Percentiles rank a stretch among this genome's conserved stretches.
phyloP scores from a whole-genome alignment of 306 rosid genomes.

The Cercis canadensis region DNA sequence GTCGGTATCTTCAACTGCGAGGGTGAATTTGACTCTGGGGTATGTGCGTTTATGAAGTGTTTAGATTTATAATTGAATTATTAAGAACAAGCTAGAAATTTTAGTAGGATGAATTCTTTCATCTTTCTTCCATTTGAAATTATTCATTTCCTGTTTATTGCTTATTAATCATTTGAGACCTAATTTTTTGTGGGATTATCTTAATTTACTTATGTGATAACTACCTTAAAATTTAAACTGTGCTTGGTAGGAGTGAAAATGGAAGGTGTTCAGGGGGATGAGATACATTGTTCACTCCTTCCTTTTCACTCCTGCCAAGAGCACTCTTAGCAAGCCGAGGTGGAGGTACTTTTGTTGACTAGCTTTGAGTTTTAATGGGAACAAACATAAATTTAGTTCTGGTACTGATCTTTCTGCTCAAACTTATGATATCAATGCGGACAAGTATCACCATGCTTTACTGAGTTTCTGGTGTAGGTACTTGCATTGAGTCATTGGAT shows the following conservation, averaged over 20 bases:
- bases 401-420: neutral
- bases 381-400: constrained; percentile 5
- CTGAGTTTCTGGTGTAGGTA: neutral
- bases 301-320: neutral
- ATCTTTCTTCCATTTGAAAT: neutral
- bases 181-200: neutral
- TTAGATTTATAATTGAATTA: constrained; percentile 21
- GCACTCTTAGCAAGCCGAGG: neutral
- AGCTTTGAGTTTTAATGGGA: neutral
- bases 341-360: neutral
- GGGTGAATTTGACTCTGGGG: constrained; percentile 28
- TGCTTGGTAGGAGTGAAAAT: neutral
- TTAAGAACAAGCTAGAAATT: constrained; percentile 22
- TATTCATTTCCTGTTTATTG: neutral
- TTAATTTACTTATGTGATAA: neutral
- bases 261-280: neutral
- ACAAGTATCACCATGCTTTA: neutral
- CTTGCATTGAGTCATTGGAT: constrained; percentile 17
- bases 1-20: neutral
- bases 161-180: neutral
- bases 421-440: neutral
- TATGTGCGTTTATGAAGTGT: neutral
- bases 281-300: neutral
- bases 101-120: neutral
- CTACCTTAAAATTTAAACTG: neutral